Evolutionary conservation across 2,329 filamentous ascomycete species (phyloP), one percentile per base, ranked within the genome.

Genomic region (Fusarium verticillioides): DNA sequence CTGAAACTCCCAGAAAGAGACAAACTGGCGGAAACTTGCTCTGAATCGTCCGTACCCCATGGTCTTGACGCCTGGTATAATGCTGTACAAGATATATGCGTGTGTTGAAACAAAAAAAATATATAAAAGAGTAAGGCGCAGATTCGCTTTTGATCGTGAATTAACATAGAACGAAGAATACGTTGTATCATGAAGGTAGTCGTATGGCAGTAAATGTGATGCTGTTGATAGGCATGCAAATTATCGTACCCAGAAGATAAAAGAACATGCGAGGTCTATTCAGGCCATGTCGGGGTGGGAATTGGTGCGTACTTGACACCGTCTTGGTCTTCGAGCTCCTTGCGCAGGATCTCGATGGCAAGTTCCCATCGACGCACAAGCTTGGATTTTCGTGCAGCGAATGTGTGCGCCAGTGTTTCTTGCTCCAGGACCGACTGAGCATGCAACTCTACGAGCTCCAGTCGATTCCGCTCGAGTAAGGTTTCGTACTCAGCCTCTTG

Each of bases 331-430:
- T 89, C 87, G 53, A 90, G 77, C 75, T 89, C 86, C 67, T 83
- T 86, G 67, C 88, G 84, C 66, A 88, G 79, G 21, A 91, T 85
- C 72, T 89, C 85, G 57, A 86, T 85, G 26, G 83, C 82, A 12
- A 91, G 77, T 36, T 80, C 78, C 90, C 90, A 91, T 62, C 88
- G 83, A 46, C 82, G 81, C 15, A 82, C 79, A 47, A 90, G 73
- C 56, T 83, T 83, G 9, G 79, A 76, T 75, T 83, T 85, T 26
- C 89, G 84, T 23, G 82, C 79, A 7, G 75, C 73, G 69, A 91
- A 89, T 2, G 84, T 81, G 21, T 73, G 79, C 8, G 81, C 73
- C n/a, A 90, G 78, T 16, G 78, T 78, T 30, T 88, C 85, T 63
- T 87, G 86, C 74, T 91, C 88, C 12, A 84, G 82, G 0, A 82